Evolutionary conservation across 2,329 filamentous ascomycete genomes (phyloP).

Genomic region (Pseudocercospora fijiensis): DNA sequence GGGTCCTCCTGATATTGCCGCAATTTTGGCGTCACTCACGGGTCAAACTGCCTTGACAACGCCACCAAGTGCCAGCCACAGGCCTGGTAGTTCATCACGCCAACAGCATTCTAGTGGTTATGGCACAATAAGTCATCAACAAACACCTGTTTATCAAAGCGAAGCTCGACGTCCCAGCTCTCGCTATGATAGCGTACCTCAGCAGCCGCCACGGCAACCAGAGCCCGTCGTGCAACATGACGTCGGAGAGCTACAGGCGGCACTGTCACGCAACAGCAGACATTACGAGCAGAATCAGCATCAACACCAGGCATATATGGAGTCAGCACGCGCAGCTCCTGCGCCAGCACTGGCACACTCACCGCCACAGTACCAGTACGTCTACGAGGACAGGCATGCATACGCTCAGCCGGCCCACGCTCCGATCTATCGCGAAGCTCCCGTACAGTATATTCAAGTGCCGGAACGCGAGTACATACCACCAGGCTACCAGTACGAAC

Average conservation of each 20-base stretch:
- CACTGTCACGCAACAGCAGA: conserved; percentile 22
- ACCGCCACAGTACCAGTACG: conserved; percentile 28
- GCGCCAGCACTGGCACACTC: conserved; percentile 20
- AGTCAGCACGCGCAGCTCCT: conserved; percentile 10
- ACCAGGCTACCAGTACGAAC: conserved; percentile 26
- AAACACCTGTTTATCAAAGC: conserved; percentile 9
- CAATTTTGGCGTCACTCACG: conserved; percentile 33
- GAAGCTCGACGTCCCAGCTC: conserved; percentile 17
- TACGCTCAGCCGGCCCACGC: conserved; percentile 21
- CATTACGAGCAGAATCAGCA: conserved; percentile 31
- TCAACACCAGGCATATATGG: conserved; percentile 23
- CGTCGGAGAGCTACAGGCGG: conserved; percentile 21
- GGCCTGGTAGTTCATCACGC: conserved; percentile 19
- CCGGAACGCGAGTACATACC: conserved; percentile 22
- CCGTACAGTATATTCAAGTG: conserved; percentile 30
- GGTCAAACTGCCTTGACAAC: conserved; percentile 21
- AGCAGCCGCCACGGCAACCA: conserved; percentile 9
- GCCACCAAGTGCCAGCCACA: conserved; percentile 21
- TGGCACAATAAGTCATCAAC: conserved; percentile 3
- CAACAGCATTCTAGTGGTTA: conserved; percentile 14
- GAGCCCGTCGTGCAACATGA: conserved; percentile 5
- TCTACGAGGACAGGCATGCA: conserved; percentile 29
- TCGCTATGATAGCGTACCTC: conserved; percentile 18
- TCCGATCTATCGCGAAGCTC: conserved; percentile 19
- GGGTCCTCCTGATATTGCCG: conserved; percentile 32